Conservation (phyloP, 2,329 filamentous ascomycete genomes). For the Fusarium sambucinum region DNA sequence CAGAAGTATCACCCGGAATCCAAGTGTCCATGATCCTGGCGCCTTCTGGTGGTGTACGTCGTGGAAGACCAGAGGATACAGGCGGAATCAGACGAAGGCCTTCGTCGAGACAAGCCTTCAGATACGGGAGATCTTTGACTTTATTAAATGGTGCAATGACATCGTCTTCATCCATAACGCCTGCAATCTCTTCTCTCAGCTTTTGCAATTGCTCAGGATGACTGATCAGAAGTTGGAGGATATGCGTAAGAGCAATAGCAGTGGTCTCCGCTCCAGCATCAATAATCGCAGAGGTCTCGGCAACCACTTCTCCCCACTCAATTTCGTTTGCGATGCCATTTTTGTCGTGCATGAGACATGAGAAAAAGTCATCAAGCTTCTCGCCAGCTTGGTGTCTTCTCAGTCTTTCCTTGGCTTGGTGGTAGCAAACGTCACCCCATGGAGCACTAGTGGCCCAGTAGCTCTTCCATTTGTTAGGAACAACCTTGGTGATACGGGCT, state of each 20-base stretch:
- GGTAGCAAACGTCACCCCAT: conserved; percentile 56
- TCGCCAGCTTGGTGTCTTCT: conserved; percentile 56
- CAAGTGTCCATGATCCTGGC: conserved; percentile 48
- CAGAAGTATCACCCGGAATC: conserved; percentile 54
- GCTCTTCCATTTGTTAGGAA: conserved; percentile 56
- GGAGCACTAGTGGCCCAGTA: conserved; percentile 49
- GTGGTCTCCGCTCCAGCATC: conserved; percentile 66
- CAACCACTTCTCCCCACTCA: conserved; percentile 69
- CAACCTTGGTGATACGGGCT: conserved; percentile 58
- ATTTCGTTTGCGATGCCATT: conserved; percentile 54
- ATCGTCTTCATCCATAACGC: conserved; percentile 57
- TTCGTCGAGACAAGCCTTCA: conserved; percentile 65
- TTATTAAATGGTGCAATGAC: conserved; percentile 62
- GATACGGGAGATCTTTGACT: conserved; percentile 63
- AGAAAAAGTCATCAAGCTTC: conserved; percentile 70
- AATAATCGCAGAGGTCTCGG: conserved; percentile 66
- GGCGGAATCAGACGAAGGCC: conserved; percentile 52
- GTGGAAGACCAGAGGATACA: conserved; percentile 47
- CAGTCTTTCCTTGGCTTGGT: conserved; percentile 53
- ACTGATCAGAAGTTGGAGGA: conserved; percentile 64
- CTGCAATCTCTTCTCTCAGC: conserved; percentile 60
- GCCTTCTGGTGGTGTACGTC: conserved; percentile 48
- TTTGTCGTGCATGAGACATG: conserved; percentile 63
- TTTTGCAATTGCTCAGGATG: conserved; percentile 56
- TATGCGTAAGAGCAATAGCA: conserved; percentile 62